phyloP scores from a whole-genome alignment of 257 asterid species.

The Jaltomata sinuosa region DNA sequence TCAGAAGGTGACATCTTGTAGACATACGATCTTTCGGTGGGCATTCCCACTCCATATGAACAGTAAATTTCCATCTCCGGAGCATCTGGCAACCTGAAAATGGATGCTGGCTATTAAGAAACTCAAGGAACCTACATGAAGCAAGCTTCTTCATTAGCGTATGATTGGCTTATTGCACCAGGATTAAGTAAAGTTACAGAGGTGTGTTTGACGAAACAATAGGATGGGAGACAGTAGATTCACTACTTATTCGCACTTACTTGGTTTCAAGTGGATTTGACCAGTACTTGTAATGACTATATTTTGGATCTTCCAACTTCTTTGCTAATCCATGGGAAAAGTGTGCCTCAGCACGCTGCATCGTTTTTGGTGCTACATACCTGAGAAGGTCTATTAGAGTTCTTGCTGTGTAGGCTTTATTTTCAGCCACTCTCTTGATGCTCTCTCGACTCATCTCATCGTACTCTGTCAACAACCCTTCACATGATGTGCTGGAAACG shows the following conservation, averaged over 20 bases:
- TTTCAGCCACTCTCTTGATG: conserved; percentile 33
- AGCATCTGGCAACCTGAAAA: conserved; percentile 73
- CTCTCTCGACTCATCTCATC: conserved; percentile 51
- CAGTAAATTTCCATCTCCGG: conserved; percentile 86
- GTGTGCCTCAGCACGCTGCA: conserved; percentile 76
- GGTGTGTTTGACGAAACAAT: neutral
- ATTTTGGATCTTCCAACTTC: conserved; percentile 64
- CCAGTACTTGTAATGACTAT: conserved; percentile 76
- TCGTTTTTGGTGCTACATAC: conserved; percentile 73
- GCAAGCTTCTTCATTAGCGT: neutral
- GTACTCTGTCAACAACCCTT: conserved; percentile 71
- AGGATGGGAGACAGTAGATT: neutral
- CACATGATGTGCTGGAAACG: conserved; percentile 32
- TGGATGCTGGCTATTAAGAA: neutral
- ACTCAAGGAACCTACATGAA: neutral
- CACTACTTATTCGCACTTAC: conserved; percentile 26
- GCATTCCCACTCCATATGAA: conserved; percentile 75
- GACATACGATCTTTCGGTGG: conserved; percentile 75
- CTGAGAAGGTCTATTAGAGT: conserved; percentile 58
- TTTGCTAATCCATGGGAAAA: conserved; percentile 90
- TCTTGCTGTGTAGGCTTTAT: conserved; percentile 51
- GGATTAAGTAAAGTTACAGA: neutral
- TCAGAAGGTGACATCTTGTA: conserved; percentile 54
- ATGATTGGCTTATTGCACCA: neutral
- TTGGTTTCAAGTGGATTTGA: conserved; percentile 90